Base-by-base conservation (phyloP, 2,329 filamentous ascomycete genomes). In the Cladosporium sphaerospermum region DNA sequence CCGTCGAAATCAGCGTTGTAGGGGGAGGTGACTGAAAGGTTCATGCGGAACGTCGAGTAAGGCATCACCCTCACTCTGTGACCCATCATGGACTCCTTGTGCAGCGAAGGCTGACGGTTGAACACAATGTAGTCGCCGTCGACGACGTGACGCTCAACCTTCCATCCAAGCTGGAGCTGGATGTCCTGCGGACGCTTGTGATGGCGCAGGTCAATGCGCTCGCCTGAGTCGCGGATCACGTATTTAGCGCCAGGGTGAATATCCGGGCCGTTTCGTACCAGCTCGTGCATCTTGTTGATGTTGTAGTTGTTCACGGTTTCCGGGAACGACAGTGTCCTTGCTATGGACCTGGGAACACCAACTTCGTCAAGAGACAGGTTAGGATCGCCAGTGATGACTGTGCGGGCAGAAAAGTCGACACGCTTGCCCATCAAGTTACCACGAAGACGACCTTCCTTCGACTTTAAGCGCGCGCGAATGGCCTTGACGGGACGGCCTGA, bases 61-160 rank as follows among this genome's bases (percentile, higher is more conserved):
- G 93, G 93, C 91, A 99, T 97, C 56, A 99, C 93, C 56, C 86
- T 86, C 58, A 99, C 93, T 63, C 89, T 85, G 73, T 99, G 93
- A 71, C 89, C 93, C 95, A 99, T 99, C 93, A 99, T 99, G 56
- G 93, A 99, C 69, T 99, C 93, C 73, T 99, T 99, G 79, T 99
- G 93, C 65, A 99, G 78, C 34, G 93, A 99, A 1, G 93, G 93
- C 69, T 99, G 93, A 79, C 93, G 93, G 71, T 99, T 99, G 83
- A 99, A 99, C 67, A 99, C 91, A 73, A 99, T 97, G 61, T 89
- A 95, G 71, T 99, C 93, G 54, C 92, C 92, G 65, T 96, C 89
- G 64, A 95, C 85, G 59, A 99, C 83, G 72, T 99, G 93, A 57
- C 93, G 86, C 73, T 99, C 93, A 34, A 99, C 95, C 69, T 96